Percentiles rank a stretch among this genome's conserved stretches.
These are phyloP conservation scores for Fusarium sp. DNA, from an alignment of 2,329 filamentous ascomycete genomes.

Conservation along the genomic window DNA sequence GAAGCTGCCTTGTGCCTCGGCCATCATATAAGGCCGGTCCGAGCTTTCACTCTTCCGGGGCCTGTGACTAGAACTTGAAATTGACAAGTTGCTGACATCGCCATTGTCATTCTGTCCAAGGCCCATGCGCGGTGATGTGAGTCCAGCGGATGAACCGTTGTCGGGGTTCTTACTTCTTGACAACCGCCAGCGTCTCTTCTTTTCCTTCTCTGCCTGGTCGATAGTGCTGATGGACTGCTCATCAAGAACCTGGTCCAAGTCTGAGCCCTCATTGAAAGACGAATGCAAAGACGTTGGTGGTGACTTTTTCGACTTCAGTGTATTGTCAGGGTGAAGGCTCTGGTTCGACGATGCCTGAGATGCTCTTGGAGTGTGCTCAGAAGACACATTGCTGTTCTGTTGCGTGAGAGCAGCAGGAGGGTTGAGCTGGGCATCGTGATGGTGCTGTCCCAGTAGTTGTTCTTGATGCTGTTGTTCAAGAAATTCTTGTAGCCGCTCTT, in stretches of 20 bases:
- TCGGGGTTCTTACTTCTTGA: slow-evolving; percentile 72
- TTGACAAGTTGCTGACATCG: slow-evolving; percentile 73
- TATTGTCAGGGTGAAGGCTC: slow-evolving; percentile 57
- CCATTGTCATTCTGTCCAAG: slow-evolving; percentile 72
- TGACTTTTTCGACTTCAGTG: slow-evolving; percentile 75
- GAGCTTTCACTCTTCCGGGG: slow-evolving; percentile 63
- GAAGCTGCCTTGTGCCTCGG: slow-evolving; percentile 54
- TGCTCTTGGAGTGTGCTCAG: slow-evolving; percentile 59
- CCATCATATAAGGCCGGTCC: slow-evolving; percentile 54
- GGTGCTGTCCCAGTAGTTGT: slow-evolving; percentile 18
- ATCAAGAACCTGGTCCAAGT: slow-evolving; percentile 75
- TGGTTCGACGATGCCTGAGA: slow-evolving; percentile 58
- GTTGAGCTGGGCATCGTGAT: slow-evolving; percentile 35
- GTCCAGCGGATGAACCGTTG: slow-evolving; percentile 55
- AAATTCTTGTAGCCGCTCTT: slow-evolving; percentile 36
- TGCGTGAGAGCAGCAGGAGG: slow-evolving; percentile 28
- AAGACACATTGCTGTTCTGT: slow-evolving; percentile 50
- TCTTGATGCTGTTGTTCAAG: slow-evolving; percentile 34
- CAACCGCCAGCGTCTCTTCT: slow-evolving; percentile 77
- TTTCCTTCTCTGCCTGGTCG: slow-evolving; percentile 70
- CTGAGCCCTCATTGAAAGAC: slow-evolving; percentile 82
- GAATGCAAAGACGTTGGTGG: slow-evolving; percentile 82
- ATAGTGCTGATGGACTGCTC: slow-evolving; percentile 57
- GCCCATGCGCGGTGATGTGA: slow-evolving; percentile 58
- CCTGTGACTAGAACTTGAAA: slow-evolving; percentile 69